phyloP scores from a whole-genome alignment of 495 filamentous ascomycete species.

The Xylaria scruposa region DNA sequence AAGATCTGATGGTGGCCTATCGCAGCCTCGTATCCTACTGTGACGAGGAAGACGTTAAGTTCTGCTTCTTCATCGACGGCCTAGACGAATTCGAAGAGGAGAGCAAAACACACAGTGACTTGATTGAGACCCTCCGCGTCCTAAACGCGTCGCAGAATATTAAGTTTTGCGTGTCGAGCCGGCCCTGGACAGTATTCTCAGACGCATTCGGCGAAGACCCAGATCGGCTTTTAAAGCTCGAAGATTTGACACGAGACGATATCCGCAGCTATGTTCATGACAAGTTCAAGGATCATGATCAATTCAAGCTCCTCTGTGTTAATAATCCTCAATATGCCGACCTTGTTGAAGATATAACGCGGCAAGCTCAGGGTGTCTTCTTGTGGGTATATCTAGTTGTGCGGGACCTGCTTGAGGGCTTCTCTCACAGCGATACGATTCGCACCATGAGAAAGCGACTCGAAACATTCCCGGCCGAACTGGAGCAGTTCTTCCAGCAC shows the following conservation, averaged over 20 bases:
- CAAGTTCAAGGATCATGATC: constrained; percentile 24
- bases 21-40: not conserved
- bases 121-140: constrained; percentile 25
- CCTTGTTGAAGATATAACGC: constrained; percentile 37
- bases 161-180: constrained; percentile 59
- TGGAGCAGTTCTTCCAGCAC: constrained; percentile 35
- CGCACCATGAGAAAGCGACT: constrained; percentile 30
- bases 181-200: constrained; percentile 54
- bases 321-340: not conserved
- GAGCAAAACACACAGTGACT: constrained; percentile 21
- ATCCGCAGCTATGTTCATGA: constrained; percentile 38
- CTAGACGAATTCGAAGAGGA: constrained; percentile 52
- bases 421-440: constrained; percentile 33
- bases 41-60: not conserved
- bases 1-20: not conserved
- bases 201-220: constrained; percentile 41
- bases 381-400: constrained; percentile 48
- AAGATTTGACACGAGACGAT: constrained; percentile 42
- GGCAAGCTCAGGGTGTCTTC: constrained; percentile 49
- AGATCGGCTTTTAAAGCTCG: constrained; percentile 26
- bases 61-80: constrained; percentile 61
- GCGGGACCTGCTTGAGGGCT: constrained; percentile 29
- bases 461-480: constrained; percentile 27
- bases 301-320: constrained; percentile 4
- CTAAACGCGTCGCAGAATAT: constrained; percentile 32